Conservation (phyloP, 2,329 filamentous ascomycete species). For the Neonectria coccinea region DNA sequence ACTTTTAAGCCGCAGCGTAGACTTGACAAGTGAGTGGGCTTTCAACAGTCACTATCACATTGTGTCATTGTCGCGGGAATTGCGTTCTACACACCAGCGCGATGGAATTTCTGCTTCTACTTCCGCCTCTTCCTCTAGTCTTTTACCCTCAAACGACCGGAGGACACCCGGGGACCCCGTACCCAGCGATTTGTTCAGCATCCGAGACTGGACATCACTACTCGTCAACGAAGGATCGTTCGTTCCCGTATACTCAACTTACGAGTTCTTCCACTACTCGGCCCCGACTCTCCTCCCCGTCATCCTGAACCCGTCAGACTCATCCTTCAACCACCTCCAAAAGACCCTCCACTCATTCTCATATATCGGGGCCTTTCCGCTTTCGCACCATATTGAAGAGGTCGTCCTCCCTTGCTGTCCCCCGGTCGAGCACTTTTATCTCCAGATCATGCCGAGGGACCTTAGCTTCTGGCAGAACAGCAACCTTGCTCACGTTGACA, state of each 20-base stretch:
- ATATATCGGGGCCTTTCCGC: constrained; percentile 77
- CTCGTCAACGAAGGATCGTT: constrained; percentile 82
- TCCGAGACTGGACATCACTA: constrained; percentile 73
- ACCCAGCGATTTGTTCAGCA: constrained; percentile 62
- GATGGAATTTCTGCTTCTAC: neutral
- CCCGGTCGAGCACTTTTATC: constrained; percentile 63
- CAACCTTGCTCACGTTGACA: constrained; percentile 54
- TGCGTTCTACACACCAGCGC: neutral
- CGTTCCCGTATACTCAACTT: constrained; percentile 75
- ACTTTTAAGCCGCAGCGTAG: constrained; percentile 68
- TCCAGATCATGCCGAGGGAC: constrained; percentile 61
- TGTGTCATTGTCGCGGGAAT: constrained; percentile 58
- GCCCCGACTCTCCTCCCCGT: constrained; percentile 71
- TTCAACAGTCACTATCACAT: constrained; percentile 74
- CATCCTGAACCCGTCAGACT: constrained; percentile 58
- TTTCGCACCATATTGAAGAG: constrained; percentile 68
- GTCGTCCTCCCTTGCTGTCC: constrained; percentile 61
- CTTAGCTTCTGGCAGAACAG: constrained; percentile 53
- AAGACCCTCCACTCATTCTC: constrained; percentile 61
- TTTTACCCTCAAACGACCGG: constrained; percentile 31
- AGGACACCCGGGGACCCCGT: constrained; percentile 27
- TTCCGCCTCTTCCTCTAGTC: neutral
- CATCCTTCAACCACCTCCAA: constrained; percentile 51
- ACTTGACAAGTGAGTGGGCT: constrained; percentile 69
- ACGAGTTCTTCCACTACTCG: constrained; percentile 76